These are phyloP conservation scores for Populus hybrid DNA, from an alignment of 441 rosid species.

Conservation along the genomic window DNA sequence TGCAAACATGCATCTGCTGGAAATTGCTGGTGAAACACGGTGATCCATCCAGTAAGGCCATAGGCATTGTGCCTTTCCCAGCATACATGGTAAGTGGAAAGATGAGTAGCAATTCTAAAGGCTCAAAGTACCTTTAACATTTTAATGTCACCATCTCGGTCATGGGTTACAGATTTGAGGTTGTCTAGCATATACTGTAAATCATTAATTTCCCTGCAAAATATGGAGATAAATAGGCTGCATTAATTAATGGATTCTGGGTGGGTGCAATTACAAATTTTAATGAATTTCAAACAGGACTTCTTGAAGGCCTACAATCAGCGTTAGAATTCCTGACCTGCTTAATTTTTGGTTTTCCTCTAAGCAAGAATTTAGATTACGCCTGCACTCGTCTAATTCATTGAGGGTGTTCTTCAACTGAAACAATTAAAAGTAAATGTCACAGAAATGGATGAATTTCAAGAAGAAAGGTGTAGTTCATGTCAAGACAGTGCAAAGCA, in stretches of 20 bases:
- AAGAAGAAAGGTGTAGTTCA: slow-evolving; percentile 13
- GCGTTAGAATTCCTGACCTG: slow-evolving; percentile 48
- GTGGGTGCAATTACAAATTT: slow-evolving; percentile 12
- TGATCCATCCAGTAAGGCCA: not conserved
- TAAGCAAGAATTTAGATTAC: slow-evolving; percentile 63
- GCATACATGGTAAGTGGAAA: not conserved
- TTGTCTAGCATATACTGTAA: slow-evolving; percentile 48
- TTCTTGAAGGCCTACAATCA: slow-evolving; percentile 17
- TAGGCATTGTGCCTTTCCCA: not conserved
- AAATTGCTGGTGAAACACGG: not conserved
- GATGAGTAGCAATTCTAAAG: slow-evolving; percentile 3
- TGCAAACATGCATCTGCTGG: slow-evolving; percentile 2
- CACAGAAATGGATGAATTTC: slow-evolving; percentile 16
- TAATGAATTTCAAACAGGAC: not conserved
- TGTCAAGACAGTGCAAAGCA: slow-evolving; percentile 26
- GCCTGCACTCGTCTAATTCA: slow-evolving; percentile 77
- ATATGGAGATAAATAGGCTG: slow-evolving; percentile 16
- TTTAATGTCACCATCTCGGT: slow-evolving; percentile 30
- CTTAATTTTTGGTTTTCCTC: slow-evolving; percentile 80
- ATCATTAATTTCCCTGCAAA: slow-evolving; percentile 69
- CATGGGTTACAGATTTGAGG: slow-evolving; percentile 36
- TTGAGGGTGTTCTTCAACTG: slow-evolving; percentile 60
- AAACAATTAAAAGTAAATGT: slow-evolving; percentile 25
- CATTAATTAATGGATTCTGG: slow-evolving; percentile 13
- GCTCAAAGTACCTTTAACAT: slow-evolving; percentile 44